These are phyloP conservation scores for Pleurotus cornucopiae DNA, from an alignment of 768 basidiomycete species.

Conservation along the genomic window DNA sequence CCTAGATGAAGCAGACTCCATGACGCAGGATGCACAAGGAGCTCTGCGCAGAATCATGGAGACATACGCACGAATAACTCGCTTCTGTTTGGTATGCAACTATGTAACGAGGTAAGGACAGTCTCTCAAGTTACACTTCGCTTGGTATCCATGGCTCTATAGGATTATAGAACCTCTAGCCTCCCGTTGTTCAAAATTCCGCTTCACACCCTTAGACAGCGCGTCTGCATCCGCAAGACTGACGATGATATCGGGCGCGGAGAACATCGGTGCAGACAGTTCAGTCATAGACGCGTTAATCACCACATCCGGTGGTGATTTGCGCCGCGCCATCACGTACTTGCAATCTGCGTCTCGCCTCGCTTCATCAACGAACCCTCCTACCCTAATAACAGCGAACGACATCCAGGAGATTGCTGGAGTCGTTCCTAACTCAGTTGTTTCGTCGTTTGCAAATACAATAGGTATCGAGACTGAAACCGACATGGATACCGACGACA, in stretches of 20 bases:
- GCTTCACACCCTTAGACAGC: slow-evolving; percentile 89
- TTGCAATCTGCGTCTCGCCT: slow-evolving; percentile 93
- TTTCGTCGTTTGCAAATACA: slow-evolving; percentile 62
- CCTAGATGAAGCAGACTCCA: slow-evolving; percentile 97
- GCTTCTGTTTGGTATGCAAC: slow-evolving; percentile 98
- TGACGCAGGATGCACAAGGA: slow-evolving; percentile 99
- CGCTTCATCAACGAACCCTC: slow-evolving; percentile 67
- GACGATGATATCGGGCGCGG: slow-evolving; percentile 72
- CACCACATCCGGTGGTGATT: slow-evolving; percentile 81
- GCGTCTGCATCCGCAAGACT: slow-evolving; percentile 73
- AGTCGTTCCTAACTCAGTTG: slow-evolving; percentile 75
- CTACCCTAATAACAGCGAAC: slow-evolving; percentile 64
- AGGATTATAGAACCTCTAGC: slow-evolving; percentile 99
- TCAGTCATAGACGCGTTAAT: slow-evolving; percentile 73
- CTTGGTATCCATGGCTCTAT: not conserved
- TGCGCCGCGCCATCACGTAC: slow-evolving; percentile 96
- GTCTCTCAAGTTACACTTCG: not conserved
- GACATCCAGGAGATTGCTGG: slow-evolving; percentile 98
- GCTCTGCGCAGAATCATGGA: slow-evolving; percentile 99
- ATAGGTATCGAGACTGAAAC: slow-evolving; percentile 67
- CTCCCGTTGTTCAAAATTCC: slow-evolving; percentile 98
- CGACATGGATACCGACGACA: slow-evolving; percentile 41
- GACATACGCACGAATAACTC: slow-evolving; percentile 93
- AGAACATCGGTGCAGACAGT: slow-evolving; percentile 55
- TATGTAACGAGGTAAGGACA: slow-evolving; percentile 87